Conservation (phyloP, 768 basidiomycete species). For the Psilocybe cubensis region DNA sequence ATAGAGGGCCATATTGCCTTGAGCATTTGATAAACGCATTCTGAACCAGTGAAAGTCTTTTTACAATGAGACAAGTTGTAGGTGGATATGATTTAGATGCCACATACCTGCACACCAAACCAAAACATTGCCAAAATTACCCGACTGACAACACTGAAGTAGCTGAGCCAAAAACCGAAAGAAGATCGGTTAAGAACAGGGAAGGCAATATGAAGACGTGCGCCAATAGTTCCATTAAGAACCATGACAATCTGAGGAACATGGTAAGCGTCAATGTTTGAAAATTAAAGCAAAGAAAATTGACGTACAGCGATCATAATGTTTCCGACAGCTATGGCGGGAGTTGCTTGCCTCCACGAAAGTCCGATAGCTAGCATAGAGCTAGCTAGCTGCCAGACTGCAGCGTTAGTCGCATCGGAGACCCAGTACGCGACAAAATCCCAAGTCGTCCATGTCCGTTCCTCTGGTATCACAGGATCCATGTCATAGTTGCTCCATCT, state of each 20-base stretch:
- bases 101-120: slow-evolving; percentile 72
- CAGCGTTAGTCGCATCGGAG: slow-evolving; percentile 51
- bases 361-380: slow-evolving; percentile 78
- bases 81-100: background rate
- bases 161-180: slow-evolving; percentile 90
- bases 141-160: slow-evolving; percentile 81
- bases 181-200: slow-evolving; percentile 81
- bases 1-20: slow-evolving; percentile 85
- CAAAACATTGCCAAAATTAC: slow-evolving; percentile 81
- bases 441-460: slow-evolving; percentile 70
- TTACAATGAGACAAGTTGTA: background rate
- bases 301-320: slow-evolving; percentile 60
- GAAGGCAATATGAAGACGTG: slow-evolving; percentile 78
- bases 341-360: slow-evolving; percentile 73
- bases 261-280: background rate
- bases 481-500: slow-evolving; percentile 78
- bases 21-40: slow-evolving; percentile 80
- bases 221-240: slow-evolving; percentile 78
- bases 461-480: slow-evolving; percentile 68
- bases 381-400: slow-evolving; percentile 65
- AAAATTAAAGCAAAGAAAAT: background rate
- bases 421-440: slow-evolving; percentile 70
- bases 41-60: slow-evolving; percentile 64
- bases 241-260: slow-evolving; percentile 65
- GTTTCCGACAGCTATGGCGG: slow-evolving; percentile 74